phyloP scores from a whole-genome alignment of 2,329 filamentous ascomycete genomes.

The Paracorniculantispora psalliotae region DNA sequence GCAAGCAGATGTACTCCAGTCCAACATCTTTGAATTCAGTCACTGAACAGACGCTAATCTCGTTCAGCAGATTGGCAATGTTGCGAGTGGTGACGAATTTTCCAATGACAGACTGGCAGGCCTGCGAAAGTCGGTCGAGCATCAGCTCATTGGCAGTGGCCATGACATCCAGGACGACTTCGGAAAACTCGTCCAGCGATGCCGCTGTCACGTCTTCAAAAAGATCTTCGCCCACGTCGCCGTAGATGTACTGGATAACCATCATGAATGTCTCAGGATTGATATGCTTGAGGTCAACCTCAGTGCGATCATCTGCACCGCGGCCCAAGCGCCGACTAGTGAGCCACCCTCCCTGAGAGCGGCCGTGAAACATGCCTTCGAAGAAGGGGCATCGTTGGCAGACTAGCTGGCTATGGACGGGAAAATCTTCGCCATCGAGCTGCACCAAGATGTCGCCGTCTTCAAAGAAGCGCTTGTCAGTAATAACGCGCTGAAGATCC shows the following conservation, averaged over 20 bases:
- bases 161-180: constrained; percentile 88
- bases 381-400: constrained; percentile 91
- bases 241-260: constrained; percentile 77
- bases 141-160: constrained; percentile 89
- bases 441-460: constrained; percentile 77
- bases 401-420: constrained; percentile 72
- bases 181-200: constrained; percentile 77
- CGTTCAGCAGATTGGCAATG: constrained; percentile 78
- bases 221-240: constrained; percentile 72
- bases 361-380: constrained; percentile 81
- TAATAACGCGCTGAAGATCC: constrained; percentile 67
- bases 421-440: constrained; percentile 66
- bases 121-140: constrained; percentile 83
- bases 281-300: constrained; percentile 80
- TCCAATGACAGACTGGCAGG: constrained; percentile 81
- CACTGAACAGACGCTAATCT: constrained; percentile 77
- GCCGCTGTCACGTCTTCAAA: constrained; percentile 71
- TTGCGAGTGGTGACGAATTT: constrained; percentile 83
- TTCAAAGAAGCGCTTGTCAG: constrained; percentile 66
- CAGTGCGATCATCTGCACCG: constrained; percentile 42
- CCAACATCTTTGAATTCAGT: constrained; percentile 82
- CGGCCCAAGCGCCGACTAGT: constrained; percentile 55
- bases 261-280: constrained; percentile 67
- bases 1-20: constrained; percentile 85
- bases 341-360: constrained; percentile 81